Evolutionary conservation across 225 moss, liverwort and hornwort species (phyloP).

Genomic region (Bryum argenteum): DNA sequence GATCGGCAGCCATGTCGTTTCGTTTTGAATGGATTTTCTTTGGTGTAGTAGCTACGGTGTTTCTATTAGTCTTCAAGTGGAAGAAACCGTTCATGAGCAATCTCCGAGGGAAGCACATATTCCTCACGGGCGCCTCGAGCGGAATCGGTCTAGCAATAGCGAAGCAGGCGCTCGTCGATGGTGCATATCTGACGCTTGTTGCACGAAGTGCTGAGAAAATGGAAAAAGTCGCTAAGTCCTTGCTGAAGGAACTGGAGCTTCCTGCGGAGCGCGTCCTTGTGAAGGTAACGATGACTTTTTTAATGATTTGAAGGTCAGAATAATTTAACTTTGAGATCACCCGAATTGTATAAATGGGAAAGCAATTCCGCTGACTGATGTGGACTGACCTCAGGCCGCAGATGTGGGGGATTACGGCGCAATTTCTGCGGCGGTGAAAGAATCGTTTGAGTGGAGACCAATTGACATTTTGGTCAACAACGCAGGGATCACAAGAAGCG

Average conservation of each 20-base stretch:
- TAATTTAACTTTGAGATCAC: neutral
- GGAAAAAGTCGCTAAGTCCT: slow-evolving; percentile 42
- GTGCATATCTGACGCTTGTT: slow-evolving; percentile 71
- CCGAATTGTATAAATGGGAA: neutral
- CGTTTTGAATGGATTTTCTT: slow-evolving; percentile 28
- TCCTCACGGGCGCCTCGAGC: slow-evolving; percentile 87
- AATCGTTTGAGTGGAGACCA: slow-evolving; percentile 72
- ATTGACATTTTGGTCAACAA: slow-evolving; percentile 80
- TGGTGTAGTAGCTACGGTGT: slow-evolving; percentile 22
- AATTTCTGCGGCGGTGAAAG: slow-evolving; percentile 56
- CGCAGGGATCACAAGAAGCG: slow-evolving; percentile 84
- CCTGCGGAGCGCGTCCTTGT: slow-evolving; percentile 49
- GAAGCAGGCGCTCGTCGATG: slow-evolving; percentile 55
- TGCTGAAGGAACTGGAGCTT: slow-evolving; percentile 52
- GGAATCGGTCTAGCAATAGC: slow-evolving; percentile 82
- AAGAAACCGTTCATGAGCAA: slow-evolving; percentile 58
- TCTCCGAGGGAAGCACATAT: slow-evolving; percentile 63
- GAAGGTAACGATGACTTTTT: slow-evolving; percentile 45
- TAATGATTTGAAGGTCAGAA: neutral
- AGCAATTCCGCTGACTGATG: slow-evolving; percentile 3
- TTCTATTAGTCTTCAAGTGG: slow-evolving; percentile 31
- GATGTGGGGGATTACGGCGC: slow-evolving; percentile 71
- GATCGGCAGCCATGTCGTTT: slow-evolving; percentile 21
- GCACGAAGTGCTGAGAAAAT: slow-evolving; percentile 61
- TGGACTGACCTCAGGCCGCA: slow-evolving; percentile 52